Evolutionary conservation across 495 filamentous ascomycete genomes (phyloP).

Genomic region (Letharia columbiana): DNA sequence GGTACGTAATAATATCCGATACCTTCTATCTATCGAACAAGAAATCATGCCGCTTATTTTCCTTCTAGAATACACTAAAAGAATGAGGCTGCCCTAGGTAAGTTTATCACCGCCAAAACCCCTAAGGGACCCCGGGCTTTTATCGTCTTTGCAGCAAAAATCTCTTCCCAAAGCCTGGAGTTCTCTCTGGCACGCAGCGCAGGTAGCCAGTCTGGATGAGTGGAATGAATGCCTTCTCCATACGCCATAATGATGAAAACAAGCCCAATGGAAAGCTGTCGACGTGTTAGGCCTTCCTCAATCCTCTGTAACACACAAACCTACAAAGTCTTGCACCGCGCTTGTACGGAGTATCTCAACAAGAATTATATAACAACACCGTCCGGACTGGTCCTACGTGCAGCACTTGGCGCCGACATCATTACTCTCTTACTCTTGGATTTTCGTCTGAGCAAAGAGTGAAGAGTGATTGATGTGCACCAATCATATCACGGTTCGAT

Average conservation of each 20-base stretch:
- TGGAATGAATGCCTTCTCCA: background rate
- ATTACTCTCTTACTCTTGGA: too few species aligned
- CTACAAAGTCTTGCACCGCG: background rate
- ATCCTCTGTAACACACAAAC: background rate
- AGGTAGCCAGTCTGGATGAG: background rate
- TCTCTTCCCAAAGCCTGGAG: background rate
- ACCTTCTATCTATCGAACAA: too few species aligned
- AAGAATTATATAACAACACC: background rate
- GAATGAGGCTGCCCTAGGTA: background rate
- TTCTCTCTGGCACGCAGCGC: background rate
- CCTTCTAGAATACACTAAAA: background rate
- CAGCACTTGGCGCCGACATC: too few species aligned
- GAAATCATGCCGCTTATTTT: too few species aligned
- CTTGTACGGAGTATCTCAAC: background rate
- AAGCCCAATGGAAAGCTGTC: background rate
- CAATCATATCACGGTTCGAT: background rate
- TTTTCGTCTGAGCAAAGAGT: background rate
- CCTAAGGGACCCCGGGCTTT: background rate
- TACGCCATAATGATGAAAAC: background rate
- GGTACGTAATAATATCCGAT: too few species aligned
- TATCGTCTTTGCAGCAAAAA: background rate
- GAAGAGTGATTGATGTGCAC: background rate
- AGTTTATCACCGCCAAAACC: background rate
- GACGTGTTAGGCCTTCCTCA: background rate
- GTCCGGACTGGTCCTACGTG: background rate